Percentiles rank a stretch among this genome's conserved stretches.
phyloP scores from a whole-genome alignment of 2,329 filamentous ascomycete species.

The Colletotrichum lupini region DNA sequence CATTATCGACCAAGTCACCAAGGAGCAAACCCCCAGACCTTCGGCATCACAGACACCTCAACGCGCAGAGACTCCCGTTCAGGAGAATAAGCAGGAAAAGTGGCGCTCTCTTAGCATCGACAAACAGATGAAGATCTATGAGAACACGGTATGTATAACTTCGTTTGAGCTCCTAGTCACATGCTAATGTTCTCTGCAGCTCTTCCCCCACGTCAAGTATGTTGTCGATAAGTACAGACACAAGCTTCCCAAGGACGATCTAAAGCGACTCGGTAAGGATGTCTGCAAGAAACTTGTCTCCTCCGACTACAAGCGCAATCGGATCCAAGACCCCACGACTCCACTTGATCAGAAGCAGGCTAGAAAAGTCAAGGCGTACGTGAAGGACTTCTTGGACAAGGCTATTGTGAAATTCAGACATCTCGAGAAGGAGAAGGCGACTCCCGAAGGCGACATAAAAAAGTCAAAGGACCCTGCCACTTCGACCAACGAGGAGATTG shows the following conservation, averaged over 20 bases:
- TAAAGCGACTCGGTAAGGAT: slow-evolving; percentile 72
- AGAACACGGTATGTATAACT: slow-evolving; percentile 79
- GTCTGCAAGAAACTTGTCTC: slow-evolving; percentile 89
- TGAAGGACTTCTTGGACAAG: slow-evolving; percentile 84
- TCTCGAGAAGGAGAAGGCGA: slow-evolving; percentile 73
- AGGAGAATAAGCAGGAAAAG: slow-evolving; percentile 74
- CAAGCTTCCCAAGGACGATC: slow-evolving; percentile 84
- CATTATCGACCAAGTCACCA: slow-evolving; percentile 86
- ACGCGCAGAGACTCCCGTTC: slow-evolving; percentile 63
- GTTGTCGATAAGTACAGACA: slow-evolving; percentile 89
- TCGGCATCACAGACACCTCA: slow-evolving; percentile 73
- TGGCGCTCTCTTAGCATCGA: slow-evolving; percentile 78
- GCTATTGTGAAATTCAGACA: slow-evolving; percentile 80
- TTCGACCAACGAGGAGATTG: slow-evolving; percentile 4
- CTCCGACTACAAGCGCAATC: slow-evolving; percentile 89
- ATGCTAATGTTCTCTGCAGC: slow-evolving; percentile 55
- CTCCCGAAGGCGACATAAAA: slow-evolving; percentile 45
- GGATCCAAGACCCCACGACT: slow-evolving; percentile 83
- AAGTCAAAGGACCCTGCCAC: slow-evolving; percentile 34
- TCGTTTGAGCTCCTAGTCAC: background rate
- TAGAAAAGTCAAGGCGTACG: slow-evolving; percentile 84
- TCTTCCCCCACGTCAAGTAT: slow-evolving; percentile 86
- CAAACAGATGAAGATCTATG: slow-evolving; percentile 95
- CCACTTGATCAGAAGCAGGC: slow-evolving; percentile 79
- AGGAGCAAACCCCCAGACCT: slow-evolving; percentile 67